phyloP scores from a whole-genome alignment of 768 basidiomycete genomes.

The Boletus subparvulus region DNA sequence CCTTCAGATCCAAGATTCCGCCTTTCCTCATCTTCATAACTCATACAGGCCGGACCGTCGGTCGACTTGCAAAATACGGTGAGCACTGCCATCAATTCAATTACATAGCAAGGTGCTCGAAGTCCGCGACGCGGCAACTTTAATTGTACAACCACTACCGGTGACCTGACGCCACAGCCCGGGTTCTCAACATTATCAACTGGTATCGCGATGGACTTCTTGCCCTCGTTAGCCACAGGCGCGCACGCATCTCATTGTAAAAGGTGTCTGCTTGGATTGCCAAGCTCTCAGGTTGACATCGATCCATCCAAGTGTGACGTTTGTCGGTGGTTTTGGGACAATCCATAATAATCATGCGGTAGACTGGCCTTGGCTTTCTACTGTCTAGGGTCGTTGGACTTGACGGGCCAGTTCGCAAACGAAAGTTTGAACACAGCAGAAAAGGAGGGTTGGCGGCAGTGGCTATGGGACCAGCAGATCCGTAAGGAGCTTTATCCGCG shows the following conservation, averaged over 20 bases:
- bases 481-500: constrained; percentile 37
- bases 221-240: constrained; percentile 38
- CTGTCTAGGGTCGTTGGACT: constrained; percentile 79
- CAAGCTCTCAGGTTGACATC: constrained; percentile 61
- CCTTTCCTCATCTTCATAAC: too few species aligned
- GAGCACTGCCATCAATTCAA: too few species aligned
- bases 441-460: constrained; percentile 65
- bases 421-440: constrained; percentile 49
- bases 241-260: constrained; percentile 66
- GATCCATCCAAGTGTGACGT: constrained; percentile 68
- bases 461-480: constrained; percentile 90
- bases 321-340: constrained; percentile 14
- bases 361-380: constrained; percentile 90
- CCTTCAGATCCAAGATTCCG: too few species aligned
- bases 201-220: constrained; percentile 9
- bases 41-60: too few species aligned
- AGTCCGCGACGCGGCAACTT: too few species aligned
- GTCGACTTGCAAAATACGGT: too few species aligned
- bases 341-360: constrained; percentile 10
- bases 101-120: too few species aligned
- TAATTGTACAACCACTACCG: too few species aligned
- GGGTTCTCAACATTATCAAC: background rate
- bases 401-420: constrained; percentile 51
- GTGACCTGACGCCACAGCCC: too few species aligned
- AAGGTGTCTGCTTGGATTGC: constrained; percentile 70